Conservation (phyloP, 1,284 basidiomycete genomes). For the Volvariella surrecta region DNA sequence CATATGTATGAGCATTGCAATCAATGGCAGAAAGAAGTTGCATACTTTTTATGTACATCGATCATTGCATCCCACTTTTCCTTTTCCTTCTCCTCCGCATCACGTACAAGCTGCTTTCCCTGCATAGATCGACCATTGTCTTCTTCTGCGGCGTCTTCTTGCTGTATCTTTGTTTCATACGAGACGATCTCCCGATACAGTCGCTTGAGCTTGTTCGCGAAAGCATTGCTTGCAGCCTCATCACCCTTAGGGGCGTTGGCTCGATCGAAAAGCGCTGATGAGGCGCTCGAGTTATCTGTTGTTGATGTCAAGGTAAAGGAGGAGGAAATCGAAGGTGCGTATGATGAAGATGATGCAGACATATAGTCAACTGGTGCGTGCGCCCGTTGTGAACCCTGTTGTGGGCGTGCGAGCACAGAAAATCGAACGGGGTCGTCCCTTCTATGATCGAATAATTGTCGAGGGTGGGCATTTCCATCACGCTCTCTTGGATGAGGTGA, state of each 20-base stretch:
- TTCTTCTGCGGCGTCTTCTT: slow-evolving; percentile 47
- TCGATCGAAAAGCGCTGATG: slow-evolving; percentile 55
- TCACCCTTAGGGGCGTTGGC: slow-evolving; percentile 33
- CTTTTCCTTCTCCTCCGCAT: slow-evolving; percentile 41
- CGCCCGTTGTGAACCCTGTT: slow-evolving; percentile 19
- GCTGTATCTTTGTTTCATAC: slow-evolving; percentile 66
- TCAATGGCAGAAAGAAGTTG: slow-evolving; percentile 12
- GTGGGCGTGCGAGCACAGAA: slow-evolving; percentile 48
- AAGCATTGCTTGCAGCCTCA: slow-evolving; percentile 53
- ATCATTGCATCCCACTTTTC: slow-evolving; percentile 61
- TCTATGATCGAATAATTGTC: slow-evolving; percentile 76
- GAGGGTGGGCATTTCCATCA: slow-evolving; percentile 23
- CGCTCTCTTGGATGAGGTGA: slow-evolving; percentile 24
- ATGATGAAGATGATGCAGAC: slow-evolving; percentile 72
- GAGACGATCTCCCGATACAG: slow-evolving; percentile 70
- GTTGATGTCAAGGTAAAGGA: slow-evolving; percentile 77
- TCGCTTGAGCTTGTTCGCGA: slow-evolving; percentile 70
- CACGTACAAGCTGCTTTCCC: slow-evolving; percentile 31
- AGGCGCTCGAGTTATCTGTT: slow-evolving; percentile 63
- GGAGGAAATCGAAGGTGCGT: slow-evolving; percentile 61
- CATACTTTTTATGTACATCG: slow-evolving; percentile 63
- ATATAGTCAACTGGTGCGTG: slow-evolving; percentile 56
- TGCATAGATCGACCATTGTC: slow-evolving; percentile 38
- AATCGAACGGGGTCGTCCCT: slow-evolving; percentile 83
- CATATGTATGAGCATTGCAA: slow-evolving; percentile 6